phyloP scores from a whole-genome alignment of 2,329 filamentous ascomycete species.

The Ophiocordyceps robertsii region DNA sequence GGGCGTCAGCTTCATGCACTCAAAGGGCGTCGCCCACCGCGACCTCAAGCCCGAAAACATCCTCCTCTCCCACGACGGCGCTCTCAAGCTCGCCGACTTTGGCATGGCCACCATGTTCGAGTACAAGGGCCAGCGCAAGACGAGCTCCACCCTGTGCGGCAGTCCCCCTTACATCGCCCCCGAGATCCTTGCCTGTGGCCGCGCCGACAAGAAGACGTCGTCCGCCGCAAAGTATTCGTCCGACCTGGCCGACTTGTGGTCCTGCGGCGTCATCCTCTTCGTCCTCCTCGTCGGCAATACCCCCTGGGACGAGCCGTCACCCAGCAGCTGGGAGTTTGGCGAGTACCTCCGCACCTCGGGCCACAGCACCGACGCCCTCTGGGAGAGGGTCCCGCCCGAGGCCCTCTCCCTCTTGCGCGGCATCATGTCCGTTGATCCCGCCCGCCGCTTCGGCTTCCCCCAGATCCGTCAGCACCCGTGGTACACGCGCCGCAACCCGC shows the following conservation, averaged over 20 bases:
- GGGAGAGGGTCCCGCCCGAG: slow-evolving; percentile 62
- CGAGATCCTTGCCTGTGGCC: slow-evolving; percentile 56
- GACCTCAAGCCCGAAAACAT: slow-evolving; percentile 95
- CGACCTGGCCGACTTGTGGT: slow-evolving; percentile 88
- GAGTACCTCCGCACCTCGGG: slow-evolving; percentile 73
- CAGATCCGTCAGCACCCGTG: slow-evolving; percentile 85
- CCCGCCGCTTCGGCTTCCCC: slow-evolving; percentile 68
- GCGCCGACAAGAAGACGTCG: slow-evolving; percentile 30
- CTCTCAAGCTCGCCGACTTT: slow-evolving; percentile 92
- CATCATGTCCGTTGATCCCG: slow-evolving; percentile 76
- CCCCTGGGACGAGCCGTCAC: slow-evolving; percentile 88
- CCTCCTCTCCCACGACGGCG: slow-evolving; percentile 68
- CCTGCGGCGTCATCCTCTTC: slow-evolving; percentile 94
- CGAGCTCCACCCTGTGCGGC: slow-evolving; percentile 81
- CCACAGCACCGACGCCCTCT: slow-evolving; percentile 73
- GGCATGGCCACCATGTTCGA: slow-evolving; percentile 89
- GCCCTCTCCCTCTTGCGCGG: slow-evolving; percentile 75
- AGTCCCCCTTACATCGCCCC: slow-evolving; percentile 96
- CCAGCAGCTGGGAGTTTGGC: slow-evolving; percentile 76
- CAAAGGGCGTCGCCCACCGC: slow-evolving; percentile 85
- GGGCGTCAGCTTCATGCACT: slow-evolving; percentile 90
- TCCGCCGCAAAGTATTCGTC: slow-evolving; percentile 52
- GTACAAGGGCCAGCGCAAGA: slow-evolving; percentile 71
- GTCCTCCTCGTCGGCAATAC: slow-evolving; percentile 92
- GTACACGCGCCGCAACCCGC: slow-evolving; percentile 74